Conservation (phyloP, 306 rosid species). For the Casuarina glauca region DNA sequence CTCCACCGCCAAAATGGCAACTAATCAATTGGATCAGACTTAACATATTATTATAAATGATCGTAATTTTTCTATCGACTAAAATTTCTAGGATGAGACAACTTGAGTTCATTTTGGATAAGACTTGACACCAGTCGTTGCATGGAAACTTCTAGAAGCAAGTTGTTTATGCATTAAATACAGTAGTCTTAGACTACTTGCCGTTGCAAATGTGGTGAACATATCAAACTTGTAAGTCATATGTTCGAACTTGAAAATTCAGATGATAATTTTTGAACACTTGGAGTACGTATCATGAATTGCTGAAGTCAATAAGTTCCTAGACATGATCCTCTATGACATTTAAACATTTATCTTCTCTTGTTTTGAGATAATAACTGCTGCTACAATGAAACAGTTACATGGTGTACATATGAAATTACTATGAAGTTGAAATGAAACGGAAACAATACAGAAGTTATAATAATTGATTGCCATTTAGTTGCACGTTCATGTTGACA, state of each 20-base stretch:
- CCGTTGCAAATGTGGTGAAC: neutral
- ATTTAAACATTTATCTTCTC: neutral
- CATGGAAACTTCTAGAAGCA: neutral
- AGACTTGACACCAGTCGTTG: neutral
- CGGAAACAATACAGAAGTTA: neutral
- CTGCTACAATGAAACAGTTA: neutral
- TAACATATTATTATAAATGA: no score
- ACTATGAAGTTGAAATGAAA: neutral
- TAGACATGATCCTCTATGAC: neutral
- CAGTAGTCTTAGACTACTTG: neutral
- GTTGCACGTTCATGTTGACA: neutral
- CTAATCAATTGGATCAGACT: neutral
- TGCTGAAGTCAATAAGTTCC: neutral
- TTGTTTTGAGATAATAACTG: neutral
- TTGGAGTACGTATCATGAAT: neutral
- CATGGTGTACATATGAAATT: neutral
- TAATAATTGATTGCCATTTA: neutral
- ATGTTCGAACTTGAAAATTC: no score
- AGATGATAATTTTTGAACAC: neutral
- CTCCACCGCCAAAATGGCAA: neutral
- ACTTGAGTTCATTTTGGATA: no score
- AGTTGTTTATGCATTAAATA: neutral
- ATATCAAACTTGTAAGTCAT: neutral
- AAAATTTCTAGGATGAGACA: neutral
- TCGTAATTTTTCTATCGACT: no score